Base-by-base conservation (phyloP, 2,329 filamentous ascomycete species). In the Aureobasidium sp. region DNA sequence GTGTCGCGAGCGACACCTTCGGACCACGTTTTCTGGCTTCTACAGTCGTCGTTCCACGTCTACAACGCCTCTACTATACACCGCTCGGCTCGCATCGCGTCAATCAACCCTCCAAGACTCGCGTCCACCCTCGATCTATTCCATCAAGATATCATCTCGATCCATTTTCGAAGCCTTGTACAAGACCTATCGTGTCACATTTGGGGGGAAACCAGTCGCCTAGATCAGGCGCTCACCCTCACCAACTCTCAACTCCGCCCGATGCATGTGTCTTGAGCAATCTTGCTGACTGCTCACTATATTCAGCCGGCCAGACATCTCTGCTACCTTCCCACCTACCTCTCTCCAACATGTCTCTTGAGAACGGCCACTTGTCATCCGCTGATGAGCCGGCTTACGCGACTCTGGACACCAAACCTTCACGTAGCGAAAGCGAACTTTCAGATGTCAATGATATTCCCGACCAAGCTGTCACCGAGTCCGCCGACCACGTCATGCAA, bases 361-460 rank as follows among this genome's bases (percentile, higher is more conserved):
- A 82, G 71, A 89, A 91, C 76, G 88, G 87, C 72, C 83, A 87
- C 75, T 72, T 79, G 69, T 83, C 84, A 72, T 81, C 84, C 68
- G 75, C 78, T 66, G 76, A 79, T 66, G 78, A 80, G 68, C 76
- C 80, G 67, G 26, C 41, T 48, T 75, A 72, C 66, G 71, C 72
- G 64, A 72, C 72, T 63, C 74, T 75, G 61, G 72, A 75, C 55
- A 78, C 81, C 63, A 74, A 76, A 64, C 77, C 77, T 50, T 78
- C 82, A 65, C 82, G 82, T 67, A 88, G 83, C 76, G 89, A 91
- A 69, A 90, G 86, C 80, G 89, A 92, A 69, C 81, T 88, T 64
- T 92, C 89, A 69, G 88, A 95, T 70, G 79, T 84, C 68, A 82
- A 84, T 71, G 84, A 88, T 69, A 74, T 69, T 62, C 68, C 69